These are phyloP conservation scores for Hypoxylon lienhwacheense DNA, from an alignment of 495 filamentous ascomycete genomes.

Conservation along the genomic window DNA sequence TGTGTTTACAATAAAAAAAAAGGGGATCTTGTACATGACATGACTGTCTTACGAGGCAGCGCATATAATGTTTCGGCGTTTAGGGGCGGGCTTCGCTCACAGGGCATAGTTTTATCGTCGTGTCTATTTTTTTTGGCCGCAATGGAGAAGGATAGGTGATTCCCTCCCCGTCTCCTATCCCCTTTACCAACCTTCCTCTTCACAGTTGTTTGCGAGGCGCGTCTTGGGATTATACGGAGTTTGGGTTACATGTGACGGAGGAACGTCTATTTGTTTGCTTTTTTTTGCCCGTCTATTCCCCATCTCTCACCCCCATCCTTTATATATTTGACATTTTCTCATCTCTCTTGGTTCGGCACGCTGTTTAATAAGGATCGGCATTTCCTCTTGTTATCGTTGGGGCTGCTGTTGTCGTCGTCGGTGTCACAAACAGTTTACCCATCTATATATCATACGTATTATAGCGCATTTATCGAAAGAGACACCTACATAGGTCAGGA, in stretches of 20 bases:
- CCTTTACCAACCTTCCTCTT: too few species aligned
- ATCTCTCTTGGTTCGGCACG: neutral
- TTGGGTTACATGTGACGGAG: too few species aligned
- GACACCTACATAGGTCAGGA: too few species aligned
- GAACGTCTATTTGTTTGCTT: too few species aligned
- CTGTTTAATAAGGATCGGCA: neutral
- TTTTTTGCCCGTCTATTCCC: too few species aligned
- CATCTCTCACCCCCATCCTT: too few species aligned
- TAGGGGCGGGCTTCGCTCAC: slow-evolving; percentile 16
- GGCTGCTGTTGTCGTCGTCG: neutral
- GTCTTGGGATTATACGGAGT: too few species aligned
- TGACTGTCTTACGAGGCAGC: slow-evolving; percentile 22
- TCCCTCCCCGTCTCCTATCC: too few species aligned
- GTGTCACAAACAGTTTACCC: neutral
- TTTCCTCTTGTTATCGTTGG: neutral
- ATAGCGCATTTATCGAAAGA: slow-evolving; percentile 7
- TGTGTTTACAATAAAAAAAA: slow-evolving; percentile 7
- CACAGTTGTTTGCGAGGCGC: too few species aligned
- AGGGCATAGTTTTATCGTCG: slow-evolving; percentile 6
- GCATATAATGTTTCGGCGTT: slow-evolving; percentile 31
- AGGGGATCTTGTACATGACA: slow-evolving; percentile 31
- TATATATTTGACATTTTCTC: too few species aligned
- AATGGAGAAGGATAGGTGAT: slow-evolving; percentile 9
- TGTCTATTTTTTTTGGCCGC: neutral
- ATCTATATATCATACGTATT: slow-evolving; percentile 11